Evolutionary conservation across 176 grass and related monocot genomes (phyloP).

Genomic region (Rhynchospora breviuscula): DNA sequence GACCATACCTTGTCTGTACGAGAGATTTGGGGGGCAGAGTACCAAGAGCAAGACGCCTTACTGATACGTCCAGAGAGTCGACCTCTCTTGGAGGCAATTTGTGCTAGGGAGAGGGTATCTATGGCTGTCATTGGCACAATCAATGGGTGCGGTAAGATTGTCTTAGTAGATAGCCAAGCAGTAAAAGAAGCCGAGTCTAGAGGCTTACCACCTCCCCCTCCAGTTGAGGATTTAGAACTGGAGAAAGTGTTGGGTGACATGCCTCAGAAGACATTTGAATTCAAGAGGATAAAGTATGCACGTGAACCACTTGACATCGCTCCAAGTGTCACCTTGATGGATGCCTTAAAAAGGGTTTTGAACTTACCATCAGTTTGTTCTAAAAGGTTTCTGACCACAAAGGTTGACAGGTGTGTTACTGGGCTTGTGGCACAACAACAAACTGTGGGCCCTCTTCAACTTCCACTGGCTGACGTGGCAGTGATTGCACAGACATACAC

Average conservation of each 20-base stretch:
- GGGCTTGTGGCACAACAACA: constrained; percentile 89
- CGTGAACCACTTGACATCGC: constrained; percentile 68
- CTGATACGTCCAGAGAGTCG: constrained; percentile 58
- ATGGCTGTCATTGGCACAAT: constrained; percentile 84
- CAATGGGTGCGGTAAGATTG: constrained; percentile 72
- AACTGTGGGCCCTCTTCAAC: constrained; percentile 76
- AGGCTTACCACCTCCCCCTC: constrained; percentile 42
- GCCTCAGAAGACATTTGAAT: constrained; percentile 84
- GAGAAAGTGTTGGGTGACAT: constrained; percentile 95
- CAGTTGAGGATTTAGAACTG: constrained; percentile 73
- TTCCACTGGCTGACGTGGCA: constrained; percentile 79
- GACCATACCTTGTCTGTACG: constrained; percentile 86
- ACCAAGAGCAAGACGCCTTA: constrained; percentile 84
- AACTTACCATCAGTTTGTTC: constrained; percentile 73
- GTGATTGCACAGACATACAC: constrained; percentile 88
- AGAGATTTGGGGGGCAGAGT: constrained; percentile 88
- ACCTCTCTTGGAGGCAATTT: constrained; percentile 50
- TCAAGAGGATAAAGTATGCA: constrained; percentile 37
- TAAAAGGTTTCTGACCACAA: constrained; percentile 87
- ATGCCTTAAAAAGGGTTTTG: constrained; percentile 71
- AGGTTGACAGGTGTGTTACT: constrained; percentile 91
- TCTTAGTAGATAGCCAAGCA: constrained; percentile 69
- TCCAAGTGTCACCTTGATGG: constrained; percentile 56
- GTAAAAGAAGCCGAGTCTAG: constrained; percentile 46
- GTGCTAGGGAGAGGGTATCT: constrained; percentile 77